phyloP scores from a whole-genome alignment of 2,329 filamentous ascomycete species.

The Myriosclerotinia duriaeana region DNA sequence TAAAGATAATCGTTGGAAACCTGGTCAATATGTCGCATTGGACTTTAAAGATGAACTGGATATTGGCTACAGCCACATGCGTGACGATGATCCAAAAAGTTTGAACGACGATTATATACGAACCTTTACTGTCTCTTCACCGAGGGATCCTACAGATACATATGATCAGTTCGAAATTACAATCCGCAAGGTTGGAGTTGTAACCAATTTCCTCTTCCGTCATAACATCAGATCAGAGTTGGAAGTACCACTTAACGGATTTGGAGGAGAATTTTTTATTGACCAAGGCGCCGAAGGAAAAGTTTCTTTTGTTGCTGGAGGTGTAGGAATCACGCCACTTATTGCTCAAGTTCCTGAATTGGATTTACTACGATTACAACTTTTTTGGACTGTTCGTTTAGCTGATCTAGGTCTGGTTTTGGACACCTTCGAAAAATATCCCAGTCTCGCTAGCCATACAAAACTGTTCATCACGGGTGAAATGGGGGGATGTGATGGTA shows the following conservation, averaged over 20 bases:
- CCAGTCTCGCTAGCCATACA: slow-evolving; percentile 52
- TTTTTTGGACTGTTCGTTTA: slow-evolving; percentile 67
- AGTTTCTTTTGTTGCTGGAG: slow-evolving; percentile 68
- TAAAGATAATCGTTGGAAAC: slow-evolving; percentile 50
- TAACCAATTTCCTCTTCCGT: slow-evolving; percentile 64
- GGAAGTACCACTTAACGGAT: slow-evolving; percentile 67
- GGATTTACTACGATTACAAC: slow-evolving; percentile 46
- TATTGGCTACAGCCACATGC: slow-evolving; percentile 78
- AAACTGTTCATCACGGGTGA: slow-evolving; percentile 64
- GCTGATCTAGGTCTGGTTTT: slow-evolving; percentile 63
- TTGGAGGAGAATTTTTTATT: slow-evolving; percentile 65
- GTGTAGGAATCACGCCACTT: slow-evolving; percentile 80
- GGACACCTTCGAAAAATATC: slow-evolving; percentile 56
- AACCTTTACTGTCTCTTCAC: slow-evolving; percentile 77
- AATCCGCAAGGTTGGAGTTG: slow-evolving; percentile 65
- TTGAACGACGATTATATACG: slow-evolving; percentile 83
- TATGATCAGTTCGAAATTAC: slow-evolving; percentile 64
- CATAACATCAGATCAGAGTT: slow-evolving; percentile 55
- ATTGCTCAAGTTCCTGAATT: slow-evolving; percentile 65
- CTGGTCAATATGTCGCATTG: slow-evolving; percentile 77
- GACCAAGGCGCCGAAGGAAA: slow-evolving; percentile 35
- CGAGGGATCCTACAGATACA: slow-evolving; percentile 27
- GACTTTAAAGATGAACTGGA: slow-evolving; percentile 70
- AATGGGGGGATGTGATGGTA: slow-evolving; percentile 15
- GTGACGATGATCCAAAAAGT: slow-evolving; percentile 73